A percentile compares a stretch with the other conserved stretches of the same genome.
phyloP scores from a whole-genome alignment of 495 filamentous ascomycete species.

The Talaromyces stipitatus region DNA sequence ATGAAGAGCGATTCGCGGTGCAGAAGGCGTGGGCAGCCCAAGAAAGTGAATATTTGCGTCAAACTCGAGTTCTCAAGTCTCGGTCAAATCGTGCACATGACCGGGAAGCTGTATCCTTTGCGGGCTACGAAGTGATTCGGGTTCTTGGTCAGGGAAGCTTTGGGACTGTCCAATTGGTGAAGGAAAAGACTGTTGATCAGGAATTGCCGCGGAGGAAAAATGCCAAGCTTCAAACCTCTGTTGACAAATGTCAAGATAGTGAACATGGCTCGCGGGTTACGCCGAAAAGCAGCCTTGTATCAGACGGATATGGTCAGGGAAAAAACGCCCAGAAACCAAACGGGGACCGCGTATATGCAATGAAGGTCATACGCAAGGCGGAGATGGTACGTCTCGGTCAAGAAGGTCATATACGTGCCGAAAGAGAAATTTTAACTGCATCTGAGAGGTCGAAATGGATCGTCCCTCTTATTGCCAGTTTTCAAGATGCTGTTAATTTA shows the following conservation, averaged over 20 bases:
- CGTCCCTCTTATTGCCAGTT: conserved; percentile 78
- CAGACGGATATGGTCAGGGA: not conserved
- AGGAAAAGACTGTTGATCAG: conserved; percentile 39
- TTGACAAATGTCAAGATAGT: not conserved
- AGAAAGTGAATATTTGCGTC: conserved; percentile 71
- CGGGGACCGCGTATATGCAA: conserved; percentile 65
- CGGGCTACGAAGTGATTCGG: conserved; percentile 72
- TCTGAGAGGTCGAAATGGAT: conserved; percentile 81
- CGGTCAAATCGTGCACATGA: conserved; percentile 35
- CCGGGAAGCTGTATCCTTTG: conserved; percentile 38
- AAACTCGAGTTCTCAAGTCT: conserved; percentile 61
- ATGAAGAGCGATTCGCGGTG: conserved; percentile 46
- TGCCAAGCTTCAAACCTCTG: not conserved
- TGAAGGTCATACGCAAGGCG: conserved; percentile 93
- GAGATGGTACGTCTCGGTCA: conserved; percentile 85
- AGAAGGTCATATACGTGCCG: conserved; percentile 85
- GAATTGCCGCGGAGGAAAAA: conserved; percentile 1
- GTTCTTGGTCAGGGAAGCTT: conserved; percentile 95
- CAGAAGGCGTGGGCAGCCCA: conserved; percentile 51
- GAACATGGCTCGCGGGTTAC: not conserved
- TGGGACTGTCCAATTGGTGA: conserved; percentile 80
- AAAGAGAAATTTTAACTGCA: conserved; percentile 83
- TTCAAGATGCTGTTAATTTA: conserved; percentile 75
- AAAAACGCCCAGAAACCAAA: conserved; percentile 23
- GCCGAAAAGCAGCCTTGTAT: not conserved